Conservation (phyloP, 768 basidiomycete genomes). For the Mycena haematopus region DNA sequence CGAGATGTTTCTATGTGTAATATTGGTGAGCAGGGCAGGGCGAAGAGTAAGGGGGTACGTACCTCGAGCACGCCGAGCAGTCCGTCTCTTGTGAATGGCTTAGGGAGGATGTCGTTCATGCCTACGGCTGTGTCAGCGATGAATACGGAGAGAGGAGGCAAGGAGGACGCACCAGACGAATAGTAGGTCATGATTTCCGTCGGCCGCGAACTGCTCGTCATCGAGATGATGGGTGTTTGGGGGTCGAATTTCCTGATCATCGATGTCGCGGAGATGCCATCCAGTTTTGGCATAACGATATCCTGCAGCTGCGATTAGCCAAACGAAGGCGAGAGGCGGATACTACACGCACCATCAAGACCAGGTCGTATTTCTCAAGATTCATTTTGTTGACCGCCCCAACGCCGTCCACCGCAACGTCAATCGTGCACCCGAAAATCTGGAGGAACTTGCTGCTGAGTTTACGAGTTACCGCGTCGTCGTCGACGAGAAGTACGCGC, state of each 20-base stretch:
- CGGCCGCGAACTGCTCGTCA: constrained; percentile 94
- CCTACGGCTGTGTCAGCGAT: not conserved
- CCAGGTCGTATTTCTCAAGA: constrained; percentile 92
- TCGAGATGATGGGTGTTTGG: constrained; percentile 96
- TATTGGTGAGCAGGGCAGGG: constrained; percentile 1
- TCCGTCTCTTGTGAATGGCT: constrained; percentile 93
- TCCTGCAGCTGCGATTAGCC: constrained; percentile 58
- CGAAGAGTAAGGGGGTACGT: constrained; percentile 12
- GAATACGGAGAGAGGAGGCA: not conserved
- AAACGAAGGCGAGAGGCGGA: constrained; percentile 9
- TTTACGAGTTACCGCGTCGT: constrained; percentile 91
- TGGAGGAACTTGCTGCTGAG: constrained; percentile 91
- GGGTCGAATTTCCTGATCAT: constrained; percentile 94
- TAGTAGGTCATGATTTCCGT: constrained; percentile 92
- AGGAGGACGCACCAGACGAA: constrained; percentile 57
- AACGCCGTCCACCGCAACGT: constrained; percentile 92
- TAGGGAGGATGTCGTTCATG: constrained; percentile 96
- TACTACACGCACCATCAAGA: constrained; percentile 79
- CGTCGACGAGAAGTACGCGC: constrained; percentile 90
- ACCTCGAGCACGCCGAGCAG: constrained; percentile 92
- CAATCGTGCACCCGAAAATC: constrained; percentile 92
- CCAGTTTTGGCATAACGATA: constrained; percentile 91
- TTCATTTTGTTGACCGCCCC: constrained; percentile 96
- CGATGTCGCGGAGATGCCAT: constrained; percentile 89
- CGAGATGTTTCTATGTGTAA: constrained; percentile 72